Base-by-base conservation (phyloP, 1,284 basidiomycete genomes). In the Cystobasidium slooffiae region DNA sequence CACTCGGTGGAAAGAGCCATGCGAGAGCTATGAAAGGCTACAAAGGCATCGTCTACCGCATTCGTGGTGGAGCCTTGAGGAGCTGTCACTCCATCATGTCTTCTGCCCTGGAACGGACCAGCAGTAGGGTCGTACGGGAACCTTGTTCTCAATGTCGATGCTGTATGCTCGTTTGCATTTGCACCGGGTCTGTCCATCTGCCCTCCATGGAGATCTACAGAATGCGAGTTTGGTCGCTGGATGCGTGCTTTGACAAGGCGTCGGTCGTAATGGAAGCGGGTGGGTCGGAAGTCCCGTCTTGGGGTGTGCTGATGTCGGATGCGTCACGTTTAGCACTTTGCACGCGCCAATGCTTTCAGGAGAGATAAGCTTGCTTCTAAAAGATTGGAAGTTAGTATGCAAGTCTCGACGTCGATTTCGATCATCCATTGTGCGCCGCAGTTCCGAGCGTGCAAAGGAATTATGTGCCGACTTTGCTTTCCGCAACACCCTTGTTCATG, bases 131-230 rank as follows among this genome's bases (percentile, higher is more conserved):
- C 43, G 56, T 43, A 31, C 31, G 31, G 31, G 31, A 5, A 31
- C 31, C 31, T 31, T 2, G 31, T 41, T 6, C 56, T 41, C 18
- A 59, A 22, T 39, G 31, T 41, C 37, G 31, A 41, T 59, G 22
- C 56, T 59, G 37, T 59, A 59, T 59, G 3, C 39, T n/a, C 39
- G 14, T 24, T 39, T 59, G n/a, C 56, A 59, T 41, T 5, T 41
- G 31, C 39, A 3, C n/a, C n/a, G 56, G 12, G 56, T 59, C 56
- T 59, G 39, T 59, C 56, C 56, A 59, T 59, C 37, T 59, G 39
- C 56, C 56, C n/a, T 12, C 56, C 56, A 59, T 59, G 31, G 56
- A 31, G 39, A 41, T 39, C 31, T 22, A 59, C 22, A 18, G 37
- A n/a, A 31, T 59, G 52, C 52, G 20, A 53, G 52, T 12, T 53